phyloP scores from a whole-genome alignment of 345 rosid genomes.

The Leavenworthia alabamica region DNA sequence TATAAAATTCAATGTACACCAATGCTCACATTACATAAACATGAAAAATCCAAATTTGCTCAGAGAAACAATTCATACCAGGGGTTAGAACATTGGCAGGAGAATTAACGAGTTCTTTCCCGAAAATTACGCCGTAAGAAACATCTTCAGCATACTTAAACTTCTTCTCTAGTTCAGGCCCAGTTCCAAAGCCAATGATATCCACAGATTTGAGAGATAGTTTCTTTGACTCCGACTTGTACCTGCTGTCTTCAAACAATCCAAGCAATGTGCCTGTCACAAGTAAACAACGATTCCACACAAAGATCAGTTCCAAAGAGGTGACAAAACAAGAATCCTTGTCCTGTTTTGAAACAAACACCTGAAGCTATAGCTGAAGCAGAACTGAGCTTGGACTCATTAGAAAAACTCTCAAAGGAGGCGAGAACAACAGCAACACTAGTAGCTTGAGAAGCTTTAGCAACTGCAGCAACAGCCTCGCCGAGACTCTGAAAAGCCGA shows the following conservation, averaged over 20 bases:
- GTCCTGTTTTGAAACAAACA: constrained; percentile 27
- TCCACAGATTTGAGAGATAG: constrained; percentile 63
- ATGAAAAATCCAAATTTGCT: background rate
- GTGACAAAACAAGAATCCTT: background rate
- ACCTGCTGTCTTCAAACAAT: constrained; percentile 67
- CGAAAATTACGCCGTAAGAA: constrained; percentile 67
- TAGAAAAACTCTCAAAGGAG: constrained; percentile 44
- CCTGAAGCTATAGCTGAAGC: constrained; percentile 88
- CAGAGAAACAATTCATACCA: constrained; percentile 39
- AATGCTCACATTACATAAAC: background rate
- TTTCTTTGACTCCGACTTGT: constrained; percentile 71
- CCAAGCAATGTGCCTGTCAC: constrained; percentile 67
- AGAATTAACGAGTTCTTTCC: constrained; percentile 87
- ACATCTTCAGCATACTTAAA: constrained; percentile 79
- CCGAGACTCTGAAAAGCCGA: constrained; percentile 59
- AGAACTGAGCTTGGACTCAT: constrained; percentile 51
- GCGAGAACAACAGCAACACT: constrained; percentile 62
- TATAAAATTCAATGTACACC: background rate
- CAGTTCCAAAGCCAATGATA: constrained; percentile 80
- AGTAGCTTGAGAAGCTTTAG: constrained; percentile 71
- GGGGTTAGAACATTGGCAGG: constrained; percentile 96
- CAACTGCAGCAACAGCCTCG: constrained; percentile 77
- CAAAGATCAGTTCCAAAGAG: background rate
- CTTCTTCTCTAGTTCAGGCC: constrained; percentile 73
- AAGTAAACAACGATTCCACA: background rate